Percentiles rank a stretch among this genome's conserved stretches.
Conservation (phyloP, 371 early-diverging fungal species). For the Amoeboaphelidium protococcarum region DNA sequence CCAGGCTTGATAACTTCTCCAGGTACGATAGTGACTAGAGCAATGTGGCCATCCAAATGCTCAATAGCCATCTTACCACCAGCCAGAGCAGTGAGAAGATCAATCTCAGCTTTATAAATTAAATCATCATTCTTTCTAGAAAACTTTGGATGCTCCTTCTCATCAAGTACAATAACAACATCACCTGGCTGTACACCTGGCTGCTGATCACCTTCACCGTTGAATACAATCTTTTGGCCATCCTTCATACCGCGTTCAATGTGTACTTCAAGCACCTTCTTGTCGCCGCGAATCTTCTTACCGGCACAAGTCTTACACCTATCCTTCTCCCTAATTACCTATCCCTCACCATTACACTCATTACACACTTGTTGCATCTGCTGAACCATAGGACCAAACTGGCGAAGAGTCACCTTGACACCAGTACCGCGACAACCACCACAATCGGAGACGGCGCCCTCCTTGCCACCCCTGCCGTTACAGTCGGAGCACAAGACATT, state of each 20-base stretch:
- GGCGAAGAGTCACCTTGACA: conserved; percentile 54
- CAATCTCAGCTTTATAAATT: conserved; percentile 54
- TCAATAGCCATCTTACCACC: conserved; percentile 65
- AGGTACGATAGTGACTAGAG: conserved; percentile 55
- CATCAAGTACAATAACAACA: conserved; percentile 48
- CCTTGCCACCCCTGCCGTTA: conserved; percentile 47
- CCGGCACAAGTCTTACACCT: conserved; percentile 64
- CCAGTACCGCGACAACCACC: conserved; percentile 66
- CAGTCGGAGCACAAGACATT: conserved; percentile 23
- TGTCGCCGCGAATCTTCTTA: conserved; percentile 45
- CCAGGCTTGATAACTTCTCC: conserved; percentile 74
- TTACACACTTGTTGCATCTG: conserved; percentile 82
- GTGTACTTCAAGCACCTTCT: conserved; percentile 62
- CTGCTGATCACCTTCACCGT: conserved; percentile 68
- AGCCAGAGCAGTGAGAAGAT: conserved; percentile 69
- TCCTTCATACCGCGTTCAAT: conserved; percentile 75
- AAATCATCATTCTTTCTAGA: conserved; percentile 54
- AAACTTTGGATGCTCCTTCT: conserved; percentile 49
- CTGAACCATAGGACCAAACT: conserved; percentile 87
- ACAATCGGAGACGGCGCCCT: conserved; percentile 34
- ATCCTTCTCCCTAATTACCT: conserved; percentile 59
- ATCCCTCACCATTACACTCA: conserved; percentile 49
- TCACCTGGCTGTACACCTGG: conserved; percentile 53
- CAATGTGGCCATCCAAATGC: conserved; percentile 71
- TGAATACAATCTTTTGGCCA: conserved; percentile 64